These are phyloP conservation scores for Lentinula detonsa DNA, from an alignment of 768 basidiomycete species.

Conservation along the genomic window DNA sequence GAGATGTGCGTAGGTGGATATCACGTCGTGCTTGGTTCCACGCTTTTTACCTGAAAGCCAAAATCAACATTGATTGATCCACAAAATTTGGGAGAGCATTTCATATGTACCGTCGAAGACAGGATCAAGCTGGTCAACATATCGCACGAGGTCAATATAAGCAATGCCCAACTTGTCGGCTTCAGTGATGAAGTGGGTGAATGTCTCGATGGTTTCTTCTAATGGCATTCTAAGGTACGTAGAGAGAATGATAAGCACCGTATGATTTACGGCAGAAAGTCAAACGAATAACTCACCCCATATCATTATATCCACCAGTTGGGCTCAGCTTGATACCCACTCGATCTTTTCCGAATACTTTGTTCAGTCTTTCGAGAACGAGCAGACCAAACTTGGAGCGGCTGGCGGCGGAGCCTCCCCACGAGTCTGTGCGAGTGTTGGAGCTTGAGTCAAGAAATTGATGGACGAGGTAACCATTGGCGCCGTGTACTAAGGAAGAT, in stretches of 20 bases:
- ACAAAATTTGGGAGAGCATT: no score
- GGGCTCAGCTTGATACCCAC: constrained; percentile 27
- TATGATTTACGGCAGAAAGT: no score
- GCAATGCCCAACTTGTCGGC: constrained; percentile 17
- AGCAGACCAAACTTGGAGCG: constrained; percentile 33
- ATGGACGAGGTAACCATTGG: constrained; percentile 28
- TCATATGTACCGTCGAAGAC: constrained; percentile 15
- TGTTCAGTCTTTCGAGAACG: constrained; percentile 22
- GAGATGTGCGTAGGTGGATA: constrained; percentile 18
- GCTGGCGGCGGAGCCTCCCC: constrained; percentile 39
- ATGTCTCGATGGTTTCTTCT: constrained; percentile 21
- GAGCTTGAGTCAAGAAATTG: constrained; percentile 28
- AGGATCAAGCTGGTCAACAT: constrained; percentile 13
- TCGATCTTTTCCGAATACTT: constrained; percentile 27
- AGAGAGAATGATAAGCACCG: no score
- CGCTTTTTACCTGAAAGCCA: constrained; percentile 9
- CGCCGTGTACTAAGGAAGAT: constrained; percentile 19
- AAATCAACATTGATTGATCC: neutral
- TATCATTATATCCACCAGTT: constrained; percentile 27
- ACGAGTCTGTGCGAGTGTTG: constrained; percentile 35
- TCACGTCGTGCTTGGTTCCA: constrained; percentile 21
- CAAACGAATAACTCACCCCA: constrained; percentile 12
- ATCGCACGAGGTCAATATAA: constrained; percentile 19
- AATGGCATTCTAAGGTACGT: constrained; percentile 15
- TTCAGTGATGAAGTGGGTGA: constrained; percentile 18